These are phyloP conservation scores for Dipteronia sinensis DNA, from an alignment of 345 rosid species.

Conservation along the genomic window DNA sequence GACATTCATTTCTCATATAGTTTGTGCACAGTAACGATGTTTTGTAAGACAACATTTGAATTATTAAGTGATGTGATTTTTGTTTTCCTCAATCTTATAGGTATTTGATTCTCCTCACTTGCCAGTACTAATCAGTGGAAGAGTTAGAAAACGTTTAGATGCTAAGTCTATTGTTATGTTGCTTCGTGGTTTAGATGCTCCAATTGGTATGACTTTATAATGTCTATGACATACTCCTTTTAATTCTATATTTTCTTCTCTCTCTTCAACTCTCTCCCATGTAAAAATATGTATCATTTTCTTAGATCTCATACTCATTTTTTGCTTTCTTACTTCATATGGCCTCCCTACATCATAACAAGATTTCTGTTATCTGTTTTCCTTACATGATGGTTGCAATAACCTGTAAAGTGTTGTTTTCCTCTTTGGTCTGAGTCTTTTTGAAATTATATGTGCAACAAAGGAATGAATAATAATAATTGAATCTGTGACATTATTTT, in stretches of 20 bases:
- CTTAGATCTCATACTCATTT: neutral
- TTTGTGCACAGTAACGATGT: neutral
- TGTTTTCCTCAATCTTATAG: slow-evolving; percentile 33
- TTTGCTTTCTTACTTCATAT: neutral
- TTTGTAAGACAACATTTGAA: neutral
- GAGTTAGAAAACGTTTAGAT: slow-evolving; percentile 78
- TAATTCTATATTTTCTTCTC: neutral
- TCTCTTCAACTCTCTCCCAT: neutral
- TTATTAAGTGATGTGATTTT: neutral
- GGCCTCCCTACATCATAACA: neutral
- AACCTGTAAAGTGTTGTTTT: no score
- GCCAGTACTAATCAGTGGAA: slow-evolving; percentile 65
- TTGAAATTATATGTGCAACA: neutral
- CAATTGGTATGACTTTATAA: slow-evolving; percentile 52
- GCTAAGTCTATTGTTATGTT: slow-evolving; percentile 69
- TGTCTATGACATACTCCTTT: neutral
- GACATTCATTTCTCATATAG: neutral
- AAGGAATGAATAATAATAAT: neutral
- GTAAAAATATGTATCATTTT: neutral
- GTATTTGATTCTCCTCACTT: slow-evolving; percentile 83
- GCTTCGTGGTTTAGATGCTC: slow-evolving; percentile 69
- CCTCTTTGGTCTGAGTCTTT: neutral
- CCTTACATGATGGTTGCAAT: no score
- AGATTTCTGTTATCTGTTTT: no score
- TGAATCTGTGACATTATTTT: neutral